Evolutionary conservation across 345 rosid genomes (phyloP).

Genomic region (Toxicodendron radicans): DNA sequence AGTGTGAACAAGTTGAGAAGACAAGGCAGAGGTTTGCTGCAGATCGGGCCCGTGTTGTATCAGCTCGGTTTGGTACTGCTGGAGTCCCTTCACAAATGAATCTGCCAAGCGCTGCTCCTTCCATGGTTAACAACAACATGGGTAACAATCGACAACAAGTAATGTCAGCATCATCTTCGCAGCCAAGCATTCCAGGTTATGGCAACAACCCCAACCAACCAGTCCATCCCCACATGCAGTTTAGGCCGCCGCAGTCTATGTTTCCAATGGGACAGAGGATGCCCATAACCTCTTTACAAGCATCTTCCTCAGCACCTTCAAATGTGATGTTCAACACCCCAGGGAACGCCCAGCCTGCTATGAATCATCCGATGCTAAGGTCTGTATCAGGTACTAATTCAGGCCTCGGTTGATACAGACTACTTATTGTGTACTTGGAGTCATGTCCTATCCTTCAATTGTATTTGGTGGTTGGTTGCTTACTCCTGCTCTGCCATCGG

Average conservation of each 20-base stretch:
- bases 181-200: conserved; percentile 63
- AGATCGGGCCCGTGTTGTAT: conserved; percentile 66
- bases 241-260: conserved; percentile 69
- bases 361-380: conserved; percentile 67
- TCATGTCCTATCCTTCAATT: conserved; percentile 8
- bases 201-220: conserved; percentile 56
- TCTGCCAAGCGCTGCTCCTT: conserved; percentile 50
- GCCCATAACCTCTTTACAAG: conserved; percentile 68
- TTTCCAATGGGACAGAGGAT: conserved; percentile 76
- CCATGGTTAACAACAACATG: conserved; percentile 51
- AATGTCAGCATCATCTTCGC: conserved; percentile 54
- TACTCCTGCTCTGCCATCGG: conserved; percentile 11
- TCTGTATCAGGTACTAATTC: conserved; percentile 62
- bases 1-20: conserved; percentile 96
- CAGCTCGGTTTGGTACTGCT: conserved; percentile 57
- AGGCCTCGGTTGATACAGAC: conserved; percentile 51
- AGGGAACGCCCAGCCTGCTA: conserved; percentile 52
- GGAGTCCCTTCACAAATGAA: conserved; percentile 50
- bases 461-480: conserved; percentile 6
- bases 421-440: background rate
- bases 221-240: conserved; percentile 73
- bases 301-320: conserved; percentile 57
- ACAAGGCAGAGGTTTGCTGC: conserved; percentile 78
- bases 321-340: conserved; percentile 50
- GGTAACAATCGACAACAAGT: conserved; percentile 54